These are phyloP conservation scores for Yamadazyma epiphylla DNA, from an alignment of 1,139 yeast genomes.

Conservation along the genomic window DNA sequence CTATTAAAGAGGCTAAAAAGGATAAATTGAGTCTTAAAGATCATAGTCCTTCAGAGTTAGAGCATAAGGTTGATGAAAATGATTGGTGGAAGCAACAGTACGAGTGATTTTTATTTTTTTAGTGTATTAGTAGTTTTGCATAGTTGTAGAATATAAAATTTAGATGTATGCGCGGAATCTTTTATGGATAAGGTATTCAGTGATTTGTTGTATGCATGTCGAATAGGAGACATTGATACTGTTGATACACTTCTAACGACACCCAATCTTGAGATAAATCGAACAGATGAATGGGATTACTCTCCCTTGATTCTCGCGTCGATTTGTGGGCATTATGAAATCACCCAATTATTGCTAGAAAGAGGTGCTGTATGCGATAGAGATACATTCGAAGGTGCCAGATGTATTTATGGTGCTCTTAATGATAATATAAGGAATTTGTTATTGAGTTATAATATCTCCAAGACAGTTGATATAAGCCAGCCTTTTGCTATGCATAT, in stretches of 20 bases:
- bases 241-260: slow-evolving; percentile 55
- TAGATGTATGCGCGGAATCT: neutral
- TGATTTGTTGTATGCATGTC: slow-evolving; percentile 61
- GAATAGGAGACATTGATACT: slow-evolving; percentile 62
- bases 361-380: slow-evolving; percentile 77
- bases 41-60: slow-evolving; percentile 1
- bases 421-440: slow-evolving; percentile 61
- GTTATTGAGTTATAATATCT: slow-evolving; percentile 58
- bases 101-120: too few species aligned
- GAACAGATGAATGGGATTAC: slow-evolving; percentile 68
- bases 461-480: slow-evolving; percentile 63
- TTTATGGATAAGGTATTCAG: slow-evolving; percentile 20
- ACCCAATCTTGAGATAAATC: slow-evolving; percentile 56
- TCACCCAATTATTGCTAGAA: slow-evolving; percentile 53
- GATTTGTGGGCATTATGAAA: slow-evolving; percentile 65
- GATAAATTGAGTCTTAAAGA: neutral
- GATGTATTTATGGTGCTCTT: slow-evolving; percentile 76
- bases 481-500: slow-evolving; percentile 76
- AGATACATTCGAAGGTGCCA: slow-evolving; percentile 75
- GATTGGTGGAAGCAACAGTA: slow-evolving; percentile 3
- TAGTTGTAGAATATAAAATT: neutral
- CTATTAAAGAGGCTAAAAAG: slow-evolving; percentile 1
- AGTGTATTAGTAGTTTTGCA: neutral
- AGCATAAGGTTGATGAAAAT: neutral
- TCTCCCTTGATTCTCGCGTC: slow-evolving; percentile 72